Evolutionary conservation across 331 rosid genomes (phyloP).

Genomic region (Quercus phellos): DNA sequence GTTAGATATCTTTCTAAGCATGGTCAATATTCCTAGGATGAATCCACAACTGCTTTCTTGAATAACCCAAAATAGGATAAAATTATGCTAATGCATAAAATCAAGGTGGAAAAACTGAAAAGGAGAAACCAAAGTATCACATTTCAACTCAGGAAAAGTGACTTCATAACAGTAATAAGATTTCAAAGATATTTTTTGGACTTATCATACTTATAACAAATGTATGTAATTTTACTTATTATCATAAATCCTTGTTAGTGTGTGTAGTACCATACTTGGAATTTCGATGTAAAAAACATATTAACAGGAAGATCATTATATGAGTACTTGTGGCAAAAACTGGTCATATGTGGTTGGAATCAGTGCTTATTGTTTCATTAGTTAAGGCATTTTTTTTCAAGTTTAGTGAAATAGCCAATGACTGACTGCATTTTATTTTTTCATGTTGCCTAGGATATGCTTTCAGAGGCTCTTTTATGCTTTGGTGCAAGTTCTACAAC

Average conservation of each 20-base stretch:
- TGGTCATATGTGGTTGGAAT: not conserved
- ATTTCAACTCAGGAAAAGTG: not conserved
- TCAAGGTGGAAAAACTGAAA: too few relatives aligned
- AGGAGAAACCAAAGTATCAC: not conserved
- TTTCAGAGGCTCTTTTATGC: slow-evolving; percentile 83
- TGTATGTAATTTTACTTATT: not conserved
- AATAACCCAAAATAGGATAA: too few relatives aligned
- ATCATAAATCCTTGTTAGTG: not conserved
- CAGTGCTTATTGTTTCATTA: not conserved
- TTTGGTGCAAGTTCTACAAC: slow-evolving; percentile 79
- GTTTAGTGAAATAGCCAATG: not conserved
- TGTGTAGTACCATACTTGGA: not conserved
- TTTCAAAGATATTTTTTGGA: not conserved
- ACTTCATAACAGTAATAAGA: not conserved
- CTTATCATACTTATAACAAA: not conserved
- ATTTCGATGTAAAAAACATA: not conserved
- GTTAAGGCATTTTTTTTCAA: not conserved
- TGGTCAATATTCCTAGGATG: too few relatives aligned
- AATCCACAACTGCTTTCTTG: too few relatives aligned
- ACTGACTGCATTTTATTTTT: slow-evolving; percentile 20
- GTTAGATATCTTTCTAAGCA: too few relatives aligned
- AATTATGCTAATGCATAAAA: too few relatives aligned
- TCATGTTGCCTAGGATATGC: slow-evolving; percentile 53
- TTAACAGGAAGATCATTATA: not conserved
- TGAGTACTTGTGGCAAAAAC: too few relatives aligned